Evolutionary conservation across 192 early-diverging fungal genomes (phyloP), one percentile per base, ranked within the genome.

Genomic region (Umbelopsis sp.): DNA sequence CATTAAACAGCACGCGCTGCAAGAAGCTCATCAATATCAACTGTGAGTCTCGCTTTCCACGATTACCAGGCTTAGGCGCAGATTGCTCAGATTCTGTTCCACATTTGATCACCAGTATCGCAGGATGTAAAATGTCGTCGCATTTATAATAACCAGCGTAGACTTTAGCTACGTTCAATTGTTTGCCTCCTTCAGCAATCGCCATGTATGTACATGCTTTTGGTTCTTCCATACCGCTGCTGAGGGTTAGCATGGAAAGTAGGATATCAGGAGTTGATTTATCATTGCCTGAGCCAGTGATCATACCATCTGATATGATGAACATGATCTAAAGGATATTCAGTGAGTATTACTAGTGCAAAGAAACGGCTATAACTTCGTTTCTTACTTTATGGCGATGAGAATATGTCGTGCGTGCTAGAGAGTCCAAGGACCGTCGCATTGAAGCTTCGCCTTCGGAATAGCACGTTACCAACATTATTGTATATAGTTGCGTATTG

Each of bases 31-130:
- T 98, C 80, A 98, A 78, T 41, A 98, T 91, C 71, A 96, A 88
- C 92, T 51, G 97, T 46, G 95, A 96, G 79, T 98, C 97, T 65
- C 96, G 93, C 80, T 98, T 98, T 51, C 96, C 96, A 66, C 95
- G 86, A 80, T 98, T 98, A 47, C 92, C 92, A 6, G 91, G 84
- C 84, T 93, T 93, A 69, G 90, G 81, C 3, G 85, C 81, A 11
- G 75, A 81, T 41, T 78, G 74, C 58, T 87, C 81, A 74, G 91
- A 90, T 8, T 76, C 85, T 23, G 88, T 84, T 46, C 92, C 92
- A 74, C 92, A 92, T 75, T 93, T 93, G 70, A 91, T 84, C 15
- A 91, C 82, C 2, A 91, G 76, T 30, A 91, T 75, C 21, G 86
- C 84, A 5, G 92, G 90, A 13, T 16, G 86, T 81, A 58, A 82